Evolutionary conservation across 2,329 filamentous ascomycete genomes (phyloP), one percentile per base, ranked within the genome.

Genomic region (Fusarium tuaranense): DNA sequence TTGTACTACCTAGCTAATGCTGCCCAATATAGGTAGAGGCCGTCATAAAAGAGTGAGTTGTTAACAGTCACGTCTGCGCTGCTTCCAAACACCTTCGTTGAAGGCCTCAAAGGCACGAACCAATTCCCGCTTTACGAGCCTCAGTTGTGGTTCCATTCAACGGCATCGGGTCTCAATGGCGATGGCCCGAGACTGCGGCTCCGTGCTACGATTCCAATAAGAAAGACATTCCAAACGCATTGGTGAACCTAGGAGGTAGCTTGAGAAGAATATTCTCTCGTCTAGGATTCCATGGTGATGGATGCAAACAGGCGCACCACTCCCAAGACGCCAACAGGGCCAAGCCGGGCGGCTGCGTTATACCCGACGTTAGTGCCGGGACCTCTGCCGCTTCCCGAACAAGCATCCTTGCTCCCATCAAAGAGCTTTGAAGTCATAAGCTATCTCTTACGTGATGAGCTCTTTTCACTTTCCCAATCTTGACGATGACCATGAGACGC

Each of bases 1-100:
- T 85, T 80, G 69, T 88, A 90, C 79, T 91, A 89, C 0, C 88
- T 91, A 89, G 0, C 88, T 89, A 48, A 91, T 87, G 32, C 86
- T 88, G 3, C 89, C 89, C 18, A 92, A 83, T 13, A 34, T 34
- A 13, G 32, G 13, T 34, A 13, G 32, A 34, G 32, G 32, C 12
- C 12, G 10, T 34, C 32, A 12, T 34, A 34, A 13, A 1, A 34
- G 32, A 34, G 32, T 34, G 10, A 34, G 32, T 34, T 13, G 27
- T 84, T 82, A 65, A 91, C 82, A 36, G 79, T 77, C 58, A 91
- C 88, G 71, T 90, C 87, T 20, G 86, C 89, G 51, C 30, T 59
- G 60, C 22, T 64, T n/a, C 14, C 22, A n/a, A 39, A 20, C 32
- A 48, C 57, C 22, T 48, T 41, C 5, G 30, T 64, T 4, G 20